Evolutionary conservation across 177 flowering plant species (phyloP).

Genomic region (Telopea speciosissima): DNA sequence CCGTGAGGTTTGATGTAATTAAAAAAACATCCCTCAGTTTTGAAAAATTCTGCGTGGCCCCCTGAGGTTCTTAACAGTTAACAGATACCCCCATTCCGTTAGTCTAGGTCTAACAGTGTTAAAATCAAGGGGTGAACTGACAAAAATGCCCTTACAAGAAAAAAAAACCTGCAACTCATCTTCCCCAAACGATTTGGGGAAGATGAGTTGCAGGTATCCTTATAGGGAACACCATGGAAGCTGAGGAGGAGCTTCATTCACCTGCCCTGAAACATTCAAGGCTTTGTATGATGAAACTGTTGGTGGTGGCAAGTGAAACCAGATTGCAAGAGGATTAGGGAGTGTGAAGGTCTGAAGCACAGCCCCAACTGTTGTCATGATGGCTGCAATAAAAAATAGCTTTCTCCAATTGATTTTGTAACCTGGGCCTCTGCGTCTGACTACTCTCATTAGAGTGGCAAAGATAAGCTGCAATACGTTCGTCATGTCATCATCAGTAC

Average conservation of each 20-base stretch:
- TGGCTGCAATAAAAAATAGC: slow-evolving; percentile 27
- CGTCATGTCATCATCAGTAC: slow-evolving; percentile 7
- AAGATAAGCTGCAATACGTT: slow-evolving; percentile 10
- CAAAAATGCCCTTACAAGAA: no score
- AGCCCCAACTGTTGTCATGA: slow-evolving; percentile 31
- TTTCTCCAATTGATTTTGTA: slow-evolving; percentile 42
- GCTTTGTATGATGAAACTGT: slow-evolving; percentile 22
- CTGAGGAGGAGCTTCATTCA: slow-evolving; percentile 20
- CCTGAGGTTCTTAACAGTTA: no score
- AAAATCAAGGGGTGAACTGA: no score
- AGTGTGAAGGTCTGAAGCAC: slow-evolving; percentile 31
- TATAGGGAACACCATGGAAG: no score
- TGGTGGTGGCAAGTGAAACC: slow-evolving; percentile 26
- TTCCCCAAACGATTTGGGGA: no score
- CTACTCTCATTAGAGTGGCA: slow-evolving; percentile 27
- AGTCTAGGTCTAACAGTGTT: no score
- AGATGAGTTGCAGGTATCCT: no score
- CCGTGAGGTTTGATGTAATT: no score
- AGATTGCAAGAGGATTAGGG: slow-evolving; percentile 27
- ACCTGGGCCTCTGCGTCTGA: slow-evolving; percentile 18
- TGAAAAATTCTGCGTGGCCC: no score
- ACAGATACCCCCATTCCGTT: no score
- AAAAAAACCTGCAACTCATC: no score
- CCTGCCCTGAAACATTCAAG: slow-evolving; percentile 21
- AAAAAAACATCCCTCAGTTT: no score